Evolutionary conservation across 192 early-diverging fungal species (phyloP), one percentile per base, ranked within the genome.

Genomic region (Piromyces finnis): DNA sequence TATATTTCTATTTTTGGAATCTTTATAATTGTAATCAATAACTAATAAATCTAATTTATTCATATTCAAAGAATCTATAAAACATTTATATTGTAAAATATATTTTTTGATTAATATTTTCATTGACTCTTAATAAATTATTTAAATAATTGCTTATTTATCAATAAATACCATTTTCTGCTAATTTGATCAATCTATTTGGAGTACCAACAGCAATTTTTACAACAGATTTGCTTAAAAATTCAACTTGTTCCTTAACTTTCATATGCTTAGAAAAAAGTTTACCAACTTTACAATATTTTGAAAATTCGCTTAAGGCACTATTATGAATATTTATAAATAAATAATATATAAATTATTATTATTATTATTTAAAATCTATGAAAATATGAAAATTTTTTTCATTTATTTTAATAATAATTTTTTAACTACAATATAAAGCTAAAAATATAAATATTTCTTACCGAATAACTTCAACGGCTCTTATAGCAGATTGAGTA

Each of bases 191-290:
- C 13, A 94, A 79, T 27, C 93, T 86, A 80, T 87, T 87, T 17
- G 93, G 89, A 12, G 93, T 93, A 15, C 93, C 93, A 2, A 94
- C 91, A 28, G 85, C 91, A 59, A 94, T 82, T 80, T 90, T 90
- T 77, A 90, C 85, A 1, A 82, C 77, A 1, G 87, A 83, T 14
- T 85, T 84, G 29, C 86, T 79, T 77, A 93, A 82, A 59, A 87
- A 85, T 77, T 87, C 81, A 17, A 89, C 84, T 81, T 94, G 93
- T 59, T 94, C 92, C 30, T 88, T 80, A 2, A 94, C 83, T 81
- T 94, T 94, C 83, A 94, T 83, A 83, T 94, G 94, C 77, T 91
- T 89, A 3, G 93, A 91, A 84, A 94, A 94, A 77, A 94, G 82
- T 86, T 94, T 94, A 28, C 85, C 91, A 29, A 93, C 84, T 79